Conservation (phyloP, 768 basidiomycete genomes). For the Leccinum truebloodii region DNA sequence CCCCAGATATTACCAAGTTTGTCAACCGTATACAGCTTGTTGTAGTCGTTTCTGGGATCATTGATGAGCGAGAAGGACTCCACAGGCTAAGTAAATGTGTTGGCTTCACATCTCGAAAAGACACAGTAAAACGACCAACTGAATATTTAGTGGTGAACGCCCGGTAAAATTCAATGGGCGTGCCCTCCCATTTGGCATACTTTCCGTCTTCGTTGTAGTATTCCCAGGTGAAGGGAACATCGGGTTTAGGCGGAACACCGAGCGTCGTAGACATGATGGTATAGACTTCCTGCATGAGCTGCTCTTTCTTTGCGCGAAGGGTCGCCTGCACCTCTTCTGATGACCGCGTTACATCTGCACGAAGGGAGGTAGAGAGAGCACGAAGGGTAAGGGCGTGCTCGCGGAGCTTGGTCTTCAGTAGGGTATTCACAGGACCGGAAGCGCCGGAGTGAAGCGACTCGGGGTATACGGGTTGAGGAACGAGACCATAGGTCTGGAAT, state of each 20-base stretch:
- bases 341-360: conserved; percentile 43
- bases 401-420: conserved; percentile 89
- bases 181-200: conserved; percentile 73
- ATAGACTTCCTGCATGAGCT: conserved; percentile 82
- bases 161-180: conserved; percentile 78
- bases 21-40: conserved; percentile 86
- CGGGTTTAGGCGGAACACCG: conserved; percentile 79
- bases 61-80: conserved; percentile 93
- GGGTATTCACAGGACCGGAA: conserved; percentile 67
- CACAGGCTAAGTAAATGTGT: conserved; percentile 43
- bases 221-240: conserved; percentile 80
- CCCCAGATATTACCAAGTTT: conserved; percentile 93
- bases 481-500: conserved; percentile 73
- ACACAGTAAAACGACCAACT: conserved; percentile 37
- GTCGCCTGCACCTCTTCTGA: conserved; percentile 48
- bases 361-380: conserved; percentile 53
- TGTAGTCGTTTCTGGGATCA: conserved; percentile 86
- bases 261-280: conserved; percentile 81
- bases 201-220: conserved; percentile 84
- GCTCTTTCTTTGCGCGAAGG: conserved; percentile 82
- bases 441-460: conserved; percentile 83
- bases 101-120: background rate
- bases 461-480: conserved; percentile 81
- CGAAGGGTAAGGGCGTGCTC: conserved; percentile 89
- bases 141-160: conserved; percentile 58